phyloP scores from a whole-genome alignment of 805 yeast species.

The Candida nemodendra region DNA sequence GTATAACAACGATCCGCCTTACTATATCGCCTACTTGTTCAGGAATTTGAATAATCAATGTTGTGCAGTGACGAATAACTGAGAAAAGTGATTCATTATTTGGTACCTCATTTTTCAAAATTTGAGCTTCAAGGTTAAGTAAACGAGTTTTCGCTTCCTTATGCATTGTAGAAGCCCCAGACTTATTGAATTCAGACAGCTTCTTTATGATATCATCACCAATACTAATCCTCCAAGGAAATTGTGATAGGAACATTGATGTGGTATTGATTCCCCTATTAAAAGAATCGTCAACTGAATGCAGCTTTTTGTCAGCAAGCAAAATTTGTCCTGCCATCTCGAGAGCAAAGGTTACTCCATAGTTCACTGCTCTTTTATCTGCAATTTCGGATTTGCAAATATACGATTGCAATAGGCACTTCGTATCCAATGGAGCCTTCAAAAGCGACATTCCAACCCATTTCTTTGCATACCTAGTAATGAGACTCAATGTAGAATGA shows the following conservation, averaged over 20 bases:
- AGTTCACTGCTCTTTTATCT: slow-evolving; percentile 44
- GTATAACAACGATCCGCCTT: slow-evolving; percentile 58
- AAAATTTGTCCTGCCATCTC: slow-evolving; percentile 78
- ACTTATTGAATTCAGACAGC: slow-evolving; percentile 23
- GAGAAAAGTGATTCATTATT: slow-evolving; percentile 36
- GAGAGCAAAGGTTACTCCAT: slow-evolving; percentile 87
- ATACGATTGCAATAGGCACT: slow-evolving; percentile 75
- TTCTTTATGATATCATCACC: slow-evolving; percentile 36
- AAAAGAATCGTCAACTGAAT: slow-evolving; percentile 37
- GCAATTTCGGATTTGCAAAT: slow-evolving; percentile 42
- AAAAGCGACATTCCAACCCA: slow-evolving; percentile 67
- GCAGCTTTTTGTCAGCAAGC: slow-evolving; percentile 65
- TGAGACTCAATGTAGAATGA: slow-evolving; percentile 55
- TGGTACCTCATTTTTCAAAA: slow-evolving; percentile 17
- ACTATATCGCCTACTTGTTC: slow-evolving; percentile 46
- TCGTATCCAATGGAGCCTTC: slow-evolving; percentile 69
- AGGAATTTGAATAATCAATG: slow-evolving; percentile 38
- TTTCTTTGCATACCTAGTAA: slow-evolving; percentile 55
- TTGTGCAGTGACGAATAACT: slow-evolving; percentile 42
- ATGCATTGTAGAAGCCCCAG: slow-evolving; percentile 25
- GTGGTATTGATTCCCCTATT: slow-evolving; percentile 50
- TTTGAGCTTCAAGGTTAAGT: slow-evolving; percentile 2
- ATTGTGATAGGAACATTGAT: slow-evolving; percentile 73
- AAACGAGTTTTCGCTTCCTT: slow-evolving; percentile 11
- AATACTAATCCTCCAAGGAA: slow-evolving; percentile 55